Evolutionary conservation across 768 basidiomycete species (phyloP).

Genomic region (Kwoniella pini): DNA sequence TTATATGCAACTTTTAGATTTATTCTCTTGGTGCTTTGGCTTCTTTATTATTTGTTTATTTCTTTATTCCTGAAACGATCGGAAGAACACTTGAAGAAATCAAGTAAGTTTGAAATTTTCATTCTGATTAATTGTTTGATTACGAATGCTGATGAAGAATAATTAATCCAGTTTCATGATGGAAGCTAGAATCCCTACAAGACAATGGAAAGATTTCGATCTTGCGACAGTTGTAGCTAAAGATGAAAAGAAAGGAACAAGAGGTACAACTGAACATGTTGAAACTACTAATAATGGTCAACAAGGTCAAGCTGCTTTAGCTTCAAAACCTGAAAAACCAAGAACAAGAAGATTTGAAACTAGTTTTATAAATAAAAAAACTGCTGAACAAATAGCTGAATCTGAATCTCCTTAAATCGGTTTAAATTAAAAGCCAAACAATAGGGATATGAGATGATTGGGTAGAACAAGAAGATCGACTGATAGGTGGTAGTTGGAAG

Average conservation of each 20-base stretch:
- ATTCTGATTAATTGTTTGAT: too few relatives aligned
- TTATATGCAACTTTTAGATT: conserved; percentile 25
- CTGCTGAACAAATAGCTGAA: background rate
- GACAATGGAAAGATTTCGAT: conserved; percentile 43
- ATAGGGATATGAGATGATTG: too few relatives aligned
- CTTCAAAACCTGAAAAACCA: background rate
- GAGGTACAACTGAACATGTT: conserved; percentile 35
- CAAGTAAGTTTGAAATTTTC: conserved; percentile 29
- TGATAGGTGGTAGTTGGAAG: too few relatives aligned
- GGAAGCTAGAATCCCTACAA: conserved; percentile 43
- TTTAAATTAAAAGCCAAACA: too few relatives aligned
- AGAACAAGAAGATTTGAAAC: conserved; percentile 16
- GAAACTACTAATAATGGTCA: too few relatives aligned
- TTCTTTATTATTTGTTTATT: conserved; percentile 49
- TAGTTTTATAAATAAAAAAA: conserved; percentile 11
- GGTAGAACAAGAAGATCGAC: too few relatives aligned
- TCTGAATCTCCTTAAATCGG: conserved; percentile 7
- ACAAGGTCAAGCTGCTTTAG: background rate
- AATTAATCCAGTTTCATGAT: conserved; percentile 39
- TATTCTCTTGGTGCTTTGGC: conserved; percentile 36
- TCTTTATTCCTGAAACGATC: conserved; percentile 48
- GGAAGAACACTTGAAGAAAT: conserved; percentile 49
- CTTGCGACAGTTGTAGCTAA: conserved; percentile 39
- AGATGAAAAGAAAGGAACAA: conserved; percentile 32
- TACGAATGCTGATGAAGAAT: conserved; percentile 4